phyloP scores from a whole-genome alignment of 2,329 filamentous ascomycete species.

The Simplicillium aogashimaense region DNA sequence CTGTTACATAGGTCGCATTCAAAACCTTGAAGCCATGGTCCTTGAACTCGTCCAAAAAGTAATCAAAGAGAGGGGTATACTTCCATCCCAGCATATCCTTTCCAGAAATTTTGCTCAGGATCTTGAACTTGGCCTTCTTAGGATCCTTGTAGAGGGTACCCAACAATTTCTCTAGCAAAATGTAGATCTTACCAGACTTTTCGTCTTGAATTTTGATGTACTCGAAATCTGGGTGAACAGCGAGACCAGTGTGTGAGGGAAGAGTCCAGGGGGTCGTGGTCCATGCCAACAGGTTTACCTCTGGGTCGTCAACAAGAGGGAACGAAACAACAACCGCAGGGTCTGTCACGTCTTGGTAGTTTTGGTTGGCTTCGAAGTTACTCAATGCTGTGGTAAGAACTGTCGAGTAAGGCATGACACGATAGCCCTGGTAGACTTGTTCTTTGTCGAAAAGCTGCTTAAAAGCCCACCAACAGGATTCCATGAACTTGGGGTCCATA shows the following conservation, averaged over 20 bases:
- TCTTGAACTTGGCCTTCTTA: slow-evolving; percentile 88
- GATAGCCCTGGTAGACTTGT: slow-evolving; percentile 79
- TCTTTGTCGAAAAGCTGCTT: slow-evolving; percentile 87
- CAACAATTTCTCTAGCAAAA: slow-evolving; percentile 73
- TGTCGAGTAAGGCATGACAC: slow-evolving; percentile 93
- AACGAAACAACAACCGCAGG: slow-evolving; percentile 85
- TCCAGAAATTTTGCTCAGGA: slow-evolving; percentile 70
- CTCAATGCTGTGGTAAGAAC: slow-evolving; percentile 81
- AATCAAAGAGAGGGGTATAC: slow-evolving; percentile 82
- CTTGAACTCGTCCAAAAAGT: slow-evolving; percentile 84
- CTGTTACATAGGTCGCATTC: slow-evolving; percentile 77
- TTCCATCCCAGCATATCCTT: slow-evolving; percentile 80
- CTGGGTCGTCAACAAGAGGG: slow-evolving; percentile 67
- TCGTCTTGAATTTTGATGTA: slow-evolving; percentile 83
- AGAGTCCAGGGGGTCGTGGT: slow-evolving; percentile 84
- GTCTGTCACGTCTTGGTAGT: slow-evolving; percentile 88
- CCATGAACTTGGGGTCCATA: slow-evolving; percentile 94
- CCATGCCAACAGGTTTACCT: slow-evolving; percentile 73
- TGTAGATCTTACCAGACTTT: slow-evolving; percentile 71
- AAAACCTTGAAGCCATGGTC: slow-evolving; percentile 73
- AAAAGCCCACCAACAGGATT: slow-evolving; percentile 94
- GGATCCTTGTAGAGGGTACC: slow-evolving; percentile 84
- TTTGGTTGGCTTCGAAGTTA: slow-evolving; percentile 90
- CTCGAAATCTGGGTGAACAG: slow-evolving; percentile 72
- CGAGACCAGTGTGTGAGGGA: slow-evolving; percentile 69